phyloP scores from a whole-genome alignment of 345 rosid species.

The Lepidium aucheri region DNA sequence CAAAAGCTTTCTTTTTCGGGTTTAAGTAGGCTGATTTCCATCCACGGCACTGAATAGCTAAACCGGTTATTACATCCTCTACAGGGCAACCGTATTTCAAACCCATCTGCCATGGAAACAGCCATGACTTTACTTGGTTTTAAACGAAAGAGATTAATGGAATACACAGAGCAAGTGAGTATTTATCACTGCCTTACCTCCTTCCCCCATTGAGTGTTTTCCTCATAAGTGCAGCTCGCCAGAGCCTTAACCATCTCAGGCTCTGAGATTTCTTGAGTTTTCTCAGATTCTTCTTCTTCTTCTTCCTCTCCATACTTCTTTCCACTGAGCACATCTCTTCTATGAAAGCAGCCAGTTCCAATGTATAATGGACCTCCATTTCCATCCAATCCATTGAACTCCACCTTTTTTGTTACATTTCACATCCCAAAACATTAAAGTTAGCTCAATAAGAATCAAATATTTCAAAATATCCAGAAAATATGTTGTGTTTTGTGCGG shows the following conservation, averaged over 20 bases:
- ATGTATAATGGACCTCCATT: slow-evolving; percentile 56
- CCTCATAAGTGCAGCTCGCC: slow-evolving; percentile 53
- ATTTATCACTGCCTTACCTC: slow-evolving; percentile 34
- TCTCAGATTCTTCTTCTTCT: slow-evolving; percentile 5
- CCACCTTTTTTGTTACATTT: slow-evolving; percentile 32
- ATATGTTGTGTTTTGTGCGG: background rate
- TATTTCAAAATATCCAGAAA: background rate
- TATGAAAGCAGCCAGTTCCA: slow-evolving; percentile 81
- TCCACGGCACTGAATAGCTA: slow-evolving; percentile 57
- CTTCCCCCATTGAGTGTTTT: slow-evolving; percentile 61
- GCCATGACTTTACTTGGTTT: background rate
- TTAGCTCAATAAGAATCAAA: background rate
- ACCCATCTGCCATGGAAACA: slow-evolving; percentile 53
- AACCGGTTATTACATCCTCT: slow-evolving; percentile 86
- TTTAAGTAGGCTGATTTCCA: slow-evolving; percentile 63
- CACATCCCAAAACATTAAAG: slow-evolving; percentile 27
- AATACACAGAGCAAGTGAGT: background rate
- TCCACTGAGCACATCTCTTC: slow-evolving; percentile 64
- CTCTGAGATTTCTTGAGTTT: slow-evolving; percentile 15
- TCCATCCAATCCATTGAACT: slow-evolving; percentile 58
- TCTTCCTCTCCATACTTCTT: slow-evolving; percentile 26
- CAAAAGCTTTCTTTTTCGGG: slow-evolving; percentile 51
- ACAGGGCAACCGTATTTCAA: slow-evolving; percentile 58
- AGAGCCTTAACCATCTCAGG: slow-evolving; percentile 33
- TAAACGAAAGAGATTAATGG: background rate